Conservation (phyloP, 169 alveolate genomes). For the Theileria sp. region DNA sequence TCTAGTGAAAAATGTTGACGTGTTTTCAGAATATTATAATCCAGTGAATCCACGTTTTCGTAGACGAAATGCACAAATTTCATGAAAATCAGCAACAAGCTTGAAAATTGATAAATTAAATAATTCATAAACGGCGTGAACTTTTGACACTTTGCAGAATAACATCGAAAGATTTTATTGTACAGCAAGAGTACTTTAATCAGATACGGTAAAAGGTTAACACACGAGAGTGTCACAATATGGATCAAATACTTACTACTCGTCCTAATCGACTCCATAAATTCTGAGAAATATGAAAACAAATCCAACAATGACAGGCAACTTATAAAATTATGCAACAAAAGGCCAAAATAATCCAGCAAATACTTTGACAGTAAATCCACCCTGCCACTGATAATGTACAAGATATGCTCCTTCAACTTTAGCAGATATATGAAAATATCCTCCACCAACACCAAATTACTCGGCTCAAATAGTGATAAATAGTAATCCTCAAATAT, state of each 20-base stretch:
- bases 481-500: background rate
- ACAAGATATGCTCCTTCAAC: constrained; percentile 18
- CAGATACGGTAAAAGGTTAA: constrained; percentile 41
- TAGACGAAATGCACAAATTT: constrained; percentile 22
- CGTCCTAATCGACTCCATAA: constrained; percentile 23
- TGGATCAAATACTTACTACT: constrained; percentile 20
- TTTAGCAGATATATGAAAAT: constrained; percentile 27
- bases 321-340: constrained; percentile 36
- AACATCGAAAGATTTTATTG: constrained; percentile 23
- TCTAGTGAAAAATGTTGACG: background rate
- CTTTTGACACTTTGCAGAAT: constrained; percentile 9
- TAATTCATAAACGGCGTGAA: constrained; percentile 37
- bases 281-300: constrained; percentile 37
- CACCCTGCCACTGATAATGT: constrained; percentile 1
- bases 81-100: constrained; percentile 33
- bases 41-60: constrained; percentile 2
- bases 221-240: constrained; percentile 16
- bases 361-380: constrained; percentile 30
- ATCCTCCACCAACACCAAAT: constrained; percentile 27
- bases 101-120: constrained; percentile 38
- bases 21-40: background rate
- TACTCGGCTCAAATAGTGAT: constrained; percentile 26
- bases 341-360: constrained; percentile 11
- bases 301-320: constrained; percentile 46
- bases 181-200: constrained; percentile 20